phyloP scores from a whole-genome alignment of 352 stramenopile species.

The Phytophthora meadii region DNA sequence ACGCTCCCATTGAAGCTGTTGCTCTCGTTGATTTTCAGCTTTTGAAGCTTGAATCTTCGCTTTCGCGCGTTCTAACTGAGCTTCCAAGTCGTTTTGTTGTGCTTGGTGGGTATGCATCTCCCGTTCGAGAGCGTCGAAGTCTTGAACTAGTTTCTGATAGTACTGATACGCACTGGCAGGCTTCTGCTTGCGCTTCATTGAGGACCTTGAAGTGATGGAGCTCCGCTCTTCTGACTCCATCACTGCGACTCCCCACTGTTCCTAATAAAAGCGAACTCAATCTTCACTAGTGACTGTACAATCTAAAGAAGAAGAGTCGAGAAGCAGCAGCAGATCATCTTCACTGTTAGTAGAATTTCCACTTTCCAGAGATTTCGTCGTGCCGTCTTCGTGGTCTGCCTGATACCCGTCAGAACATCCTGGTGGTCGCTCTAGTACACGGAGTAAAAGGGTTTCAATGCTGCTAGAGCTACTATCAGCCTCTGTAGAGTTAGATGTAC shows the following conservation, averaged over 20 bases:
- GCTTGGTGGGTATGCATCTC: conserved; percentile 44
- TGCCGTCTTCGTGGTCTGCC: conserved; percentile 28
- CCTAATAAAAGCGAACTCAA: conserved; percentile 25
- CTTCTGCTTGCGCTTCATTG: conserved; percentile 15
- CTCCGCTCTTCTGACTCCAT: conserved; percentile 14
- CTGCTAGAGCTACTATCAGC: conserved; percentile 34
- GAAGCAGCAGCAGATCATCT: conserved; percentile 26
- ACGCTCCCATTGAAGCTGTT: conserved; percentile 44
- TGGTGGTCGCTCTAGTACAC: conserved; percentile 24
- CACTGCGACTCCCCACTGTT: conserved; percentile 14
- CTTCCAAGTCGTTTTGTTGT: conserved; percentile 36
- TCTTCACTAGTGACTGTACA: no score
- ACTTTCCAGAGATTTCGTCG: conserved; percentile 13
- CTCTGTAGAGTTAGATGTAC: conserved; percentile 8
- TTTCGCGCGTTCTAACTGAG: conserved; percentile 25
- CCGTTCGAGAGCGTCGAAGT: conserved; percentile 53
- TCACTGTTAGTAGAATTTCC: conserved; percentile 19
- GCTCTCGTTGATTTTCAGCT: conserved; percentile 23
- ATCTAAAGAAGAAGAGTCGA: conserved; percentile 7
- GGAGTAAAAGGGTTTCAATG: conserved; percentile 41
- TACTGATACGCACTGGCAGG: conserved; percentile 51
- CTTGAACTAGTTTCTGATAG: conserved; percentile 62
- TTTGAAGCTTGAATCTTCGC: conserved; percentile 19
- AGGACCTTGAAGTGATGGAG: not conserved
- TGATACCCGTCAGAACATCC: conserved; percentile 18